Base-by-base conservation (phyloP, 1,284 basidiomycete species). In the Schizophyllum commune region DNA sequence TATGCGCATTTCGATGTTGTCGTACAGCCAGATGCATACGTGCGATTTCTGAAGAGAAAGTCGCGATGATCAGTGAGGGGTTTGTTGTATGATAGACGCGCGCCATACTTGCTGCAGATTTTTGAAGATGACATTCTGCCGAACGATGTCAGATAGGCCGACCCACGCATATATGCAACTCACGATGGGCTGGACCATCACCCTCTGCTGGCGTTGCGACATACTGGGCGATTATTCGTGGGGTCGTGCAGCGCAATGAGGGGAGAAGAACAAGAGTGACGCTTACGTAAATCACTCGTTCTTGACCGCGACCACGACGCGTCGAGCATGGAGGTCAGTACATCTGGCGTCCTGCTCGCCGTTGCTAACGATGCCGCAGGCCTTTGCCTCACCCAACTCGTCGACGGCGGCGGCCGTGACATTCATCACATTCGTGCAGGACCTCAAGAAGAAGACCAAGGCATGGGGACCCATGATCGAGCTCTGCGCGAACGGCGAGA, bases 351-450 rank as follows among this genome's bases (percentile, higher is more conserved):
- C 20, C 7, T 4, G 6, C 11, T 61, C 22, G 4, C 19, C 13
- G 20, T 58, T 47, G 55, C 63, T 65, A 13, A 66, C 33, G 17
- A 27, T 27, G 57, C 15, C 59, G 32, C 60, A 85, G 84, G 81
- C 75, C 59, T 84, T 85, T 74, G 79, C 83, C 79, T 79, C 79
- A 70, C 72, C 75, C 64, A 91, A 89, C 70, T 91, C 89, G 32
- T 91, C 89, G 60, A 99, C 97, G 71, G 96, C 96, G 52, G 95
- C 96, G 64, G 95, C 97, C 71, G 97, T 99, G 66, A 91, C 93
- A 0, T 98, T 99, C 76, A 98, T 99, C 75, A 99, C 97, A 22
- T 98, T 98, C 72, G 96, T 99, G 0, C 96, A 99, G 76, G 96
- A 98, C 79, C 85, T 99, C 67, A 98, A 98, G 79, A 89, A 91